phyloP scores from a whole-genome alignment of 2,329 filamentous ascomycete genomes.

The Fusarium sp. region DNA sequence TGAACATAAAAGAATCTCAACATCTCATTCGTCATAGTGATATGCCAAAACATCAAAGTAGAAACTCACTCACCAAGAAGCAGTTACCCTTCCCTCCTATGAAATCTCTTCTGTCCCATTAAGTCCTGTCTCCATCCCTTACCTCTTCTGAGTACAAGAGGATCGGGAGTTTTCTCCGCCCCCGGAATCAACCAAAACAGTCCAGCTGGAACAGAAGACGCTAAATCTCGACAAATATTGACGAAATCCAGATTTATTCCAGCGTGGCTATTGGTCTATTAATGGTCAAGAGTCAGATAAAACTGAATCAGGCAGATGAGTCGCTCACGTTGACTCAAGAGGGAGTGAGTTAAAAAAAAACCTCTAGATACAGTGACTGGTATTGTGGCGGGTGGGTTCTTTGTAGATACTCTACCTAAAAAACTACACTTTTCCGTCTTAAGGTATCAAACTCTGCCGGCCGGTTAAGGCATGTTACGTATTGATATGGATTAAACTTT shows the following conservation, averaged over 20 bases:
- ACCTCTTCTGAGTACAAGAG: neutral
- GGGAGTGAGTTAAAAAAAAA: neutral
- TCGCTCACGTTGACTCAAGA: neutral
- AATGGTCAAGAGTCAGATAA: neutral
- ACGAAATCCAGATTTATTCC: neutral
- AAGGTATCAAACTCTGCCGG: neutral
- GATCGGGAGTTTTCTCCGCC: constrained; percentile 2
- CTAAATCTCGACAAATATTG: neutral
- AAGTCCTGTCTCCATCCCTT: neutral
- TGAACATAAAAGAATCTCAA: neutral
- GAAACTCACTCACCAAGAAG: neutral
- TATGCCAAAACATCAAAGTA: neutral
- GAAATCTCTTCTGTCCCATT: no score
- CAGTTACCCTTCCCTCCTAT: neutral
- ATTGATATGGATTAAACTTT: neutral
- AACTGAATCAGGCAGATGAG: neutral
- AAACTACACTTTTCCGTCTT: neutral
- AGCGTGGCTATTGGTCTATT: neutral
- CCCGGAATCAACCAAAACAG: constrained; percentile 14
- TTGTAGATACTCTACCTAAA: no score
- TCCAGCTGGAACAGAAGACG: neutral
- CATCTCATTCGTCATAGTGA: neutral
- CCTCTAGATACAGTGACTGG: neutral
- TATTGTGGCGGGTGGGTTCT: neutral
- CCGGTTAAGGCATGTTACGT: no score